Evolutionary conservation across 106 monocot genomes (phyloP), one percentile per base, ranked within the genome.

Genomic region (Xerophyta viscosa): DNA sequence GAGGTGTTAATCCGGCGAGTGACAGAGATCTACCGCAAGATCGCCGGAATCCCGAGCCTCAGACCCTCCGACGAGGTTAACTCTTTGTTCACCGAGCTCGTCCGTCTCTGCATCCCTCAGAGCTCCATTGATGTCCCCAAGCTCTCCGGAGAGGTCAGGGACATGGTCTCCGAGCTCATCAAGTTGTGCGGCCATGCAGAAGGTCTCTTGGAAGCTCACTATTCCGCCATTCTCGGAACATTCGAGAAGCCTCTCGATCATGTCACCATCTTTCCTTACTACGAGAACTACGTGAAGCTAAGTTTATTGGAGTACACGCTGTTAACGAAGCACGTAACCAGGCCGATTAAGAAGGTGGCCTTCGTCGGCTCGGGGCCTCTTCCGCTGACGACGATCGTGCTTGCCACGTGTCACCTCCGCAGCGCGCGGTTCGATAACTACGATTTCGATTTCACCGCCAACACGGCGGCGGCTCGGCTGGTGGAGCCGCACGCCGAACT

Each of bases 1-100:
- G 48, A 50, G 46, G 13, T 37, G 29, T 37, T 84, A 39, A 52
- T 84, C 20, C 29, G 43, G 9, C 17, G 20, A 18, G 33, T 54
- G 31, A 36, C 33, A 31, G 33, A 54, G 33, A 33, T 54, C 54
- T 54, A 33, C 31, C 21, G 20, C 29, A 71, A 61, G 51, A 65
- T 84, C 67, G 26, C 57, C 0, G 54, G 44, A 15, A 89, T 99
- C 18, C 73, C 86, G 12, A 60, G 50, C 13, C 90, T 99, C 51
- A 63, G 62, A 3, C 90, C 90, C 0, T 86, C 66, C 43, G 10
- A n/a, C 6, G 60, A 82, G 13, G 82, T 77, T 13, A 62, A 98
- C 79, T 23, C 39, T 0, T 79, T 98, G 46, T 98, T 98, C 66
- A 76, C 96, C 27, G 50, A 79, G 39, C 76, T 98, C 0, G 96